These are phyloP conservation scores for Phytopythium aichiense DNA, from an alignment of 352 stramenopile genomes.

Conservation along the genomic window DNA sequence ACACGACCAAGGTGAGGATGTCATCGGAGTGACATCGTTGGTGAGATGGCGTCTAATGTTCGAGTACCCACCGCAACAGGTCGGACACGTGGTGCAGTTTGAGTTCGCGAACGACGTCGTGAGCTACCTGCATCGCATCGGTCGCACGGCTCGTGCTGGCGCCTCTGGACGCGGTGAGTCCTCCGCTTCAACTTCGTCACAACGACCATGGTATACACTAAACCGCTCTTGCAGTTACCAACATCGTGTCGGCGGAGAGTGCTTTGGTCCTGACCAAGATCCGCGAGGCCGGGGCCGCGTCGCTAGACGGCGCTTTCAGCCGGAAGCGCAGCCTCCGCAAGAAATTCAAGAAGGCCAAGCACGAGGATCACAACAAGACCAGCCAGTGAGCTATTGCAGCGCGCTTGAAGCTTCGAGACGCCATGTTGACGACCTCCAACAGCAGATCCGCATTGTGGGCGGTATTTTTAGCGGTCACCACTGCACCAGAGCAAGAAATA, in stretches of 20 bases:
- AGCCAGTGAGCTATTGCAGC: constrained; percentile 1
- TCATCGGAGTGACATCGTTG: neutral
- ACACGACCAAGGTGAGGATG: constrained; percentile 53
- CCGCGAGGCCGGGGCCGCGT: constrained; percentile 37
- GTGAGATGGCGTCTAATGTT: neutral
- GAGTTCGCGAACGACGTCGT: constrained; percentile 82
- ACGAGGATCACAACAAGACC: constrained; percentile 1
- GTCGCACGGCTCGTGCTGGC: constrained; percentile 60
- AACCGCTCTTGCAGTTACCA: constrained; percentile 37
- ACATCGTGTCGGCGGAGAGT: constrained; percentile 62
- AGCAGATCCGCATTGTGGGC: neutral
- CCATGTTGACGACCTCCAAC: neutral
- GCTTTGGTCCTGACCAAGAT: constrained; percentile 64
- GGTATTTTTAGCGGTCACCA: constrained; percentile 2
- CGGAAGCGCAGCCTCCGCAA: constrained; percentile 78
- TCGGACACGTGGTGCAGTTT: constrained; percentile 70
- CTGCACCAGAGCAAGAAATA: neutral
- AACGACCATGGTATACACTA: neutral
- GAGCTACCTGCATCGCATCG: constrained; percentile 77
- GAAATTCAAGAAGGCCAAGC: constrained; percentile 63
- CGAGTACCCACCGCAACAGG: constrained; percentile 1
- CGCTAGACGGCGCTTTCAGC: constrained; percentile 69
- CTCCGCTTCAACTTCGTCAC: neutral
- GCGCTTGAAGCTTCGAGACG: neutral
- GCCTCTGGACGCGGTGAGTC: constrained; percentile 40